These are phyloP conservation scores for Solanum medicagineum DNA, from an alignment of 257 asterid species.

Conservation along the genomic window DNA sequence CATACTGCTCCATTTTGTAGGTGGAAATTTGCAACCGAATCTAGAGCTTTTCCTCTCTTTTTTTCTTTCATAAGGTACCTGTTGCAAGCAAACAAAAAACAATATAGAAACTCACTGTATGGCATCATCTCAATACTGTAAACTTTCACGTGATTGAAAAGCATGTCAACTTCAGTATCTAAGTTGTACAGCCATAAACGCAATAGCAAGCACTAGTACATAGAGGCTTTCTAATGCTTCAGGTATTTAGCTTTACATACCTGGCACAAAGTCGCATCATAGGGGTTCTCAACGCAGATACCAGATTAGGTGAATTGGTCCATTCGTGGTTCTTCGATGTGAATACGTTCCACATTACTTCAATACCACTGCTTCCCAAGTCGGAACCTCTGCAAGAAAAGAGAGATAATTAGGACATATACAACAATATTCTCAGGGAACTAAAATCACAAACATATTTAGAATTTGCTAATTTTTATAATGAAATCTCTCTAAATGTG, in stretches of 20 bases:
- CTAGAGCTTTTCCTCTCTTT: slow-evolving; percentile 89
- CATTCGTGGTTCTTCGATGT: slow-evolving; percentile 45
- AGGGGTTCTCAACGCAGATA: slow-evolving; percentile 37
- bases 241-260: slow-evolving; percentile 19
- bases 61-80: slow-evolving; percentile 90
- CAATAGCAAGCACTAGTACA: neutral
- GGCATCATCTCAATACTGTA: neutral
- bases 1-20: slow-evolving; percentile 97
- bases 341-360: slow-evolving; percentile 49
- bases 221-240: neutral
- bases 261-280: slow-evolving; percentile 85
- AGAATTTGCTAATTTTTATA: neutral
- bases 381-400: slow-evolving; percentile 35
- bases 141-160: neutral
- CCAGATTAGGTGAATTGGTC: slow-evolving; percentile 43
- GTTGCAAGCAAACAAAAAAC: slow-evolving; percentile 1
- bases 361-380: slow-evolving; percentile 48
- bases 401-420: neutral
- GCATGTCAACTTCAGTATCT: neutral
- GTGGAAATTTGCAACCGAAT: slow-evolving; percentile 94
- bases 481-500: neutral
- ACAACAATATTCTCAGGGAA: neutral
- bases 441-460: neutral
- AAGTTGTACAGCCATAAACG: neutral
- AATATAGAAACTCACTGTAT: neutral